Evolutionary conservation across 1,139 yeast species (phyloP).

Genomic region (Magnusiomyces tetraspermus): DNA sequence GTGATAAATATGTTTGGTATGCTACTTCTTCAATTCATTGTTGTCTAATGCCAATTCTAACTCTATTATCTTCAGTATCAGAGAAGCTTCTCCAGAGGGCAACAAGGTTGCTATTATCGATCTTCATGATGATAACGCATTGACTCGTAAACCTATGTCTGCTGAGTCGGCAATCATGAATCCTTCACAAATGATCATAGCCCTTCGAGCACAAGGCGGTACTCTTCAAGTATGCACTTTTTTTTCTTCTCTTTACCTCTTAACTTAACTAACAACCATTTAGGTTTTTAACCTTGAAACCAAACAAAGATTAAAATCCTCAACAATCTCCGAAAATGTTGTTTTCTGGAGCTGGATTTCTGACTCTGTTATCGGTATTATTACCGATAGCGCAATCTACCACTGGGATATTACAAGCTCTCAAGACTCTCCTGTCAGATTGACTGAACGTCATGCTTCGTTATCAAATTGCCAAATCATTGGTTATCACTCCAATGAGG

Average conservation of each 20-base stretch:
- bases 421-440: slow-evolving; percentile 65
- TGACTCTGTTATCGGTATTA: slow-evolving; percentile 65
- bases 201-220: slow-evolving; percentile 92
- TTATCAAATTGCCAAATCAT: slow-evolving; percentile 81
- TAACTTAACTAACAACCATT: background rate
- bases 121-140: slow-evolving; percentile 62
- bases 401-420: slow-evolving; percentile 84
- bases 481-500: slow-evolving; percentile 75
- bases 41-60: background rate
- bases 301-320: slow-evolving; percentile 82
- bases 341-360: slow-evolving; percentile 94
- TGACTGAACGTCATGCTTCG: slow-evolving; percentile 77
- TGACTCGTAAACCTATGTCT: slow-evolving; percentile 82
- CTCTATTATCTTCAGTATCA: slow-evolving; percentile 44
- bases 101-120: slow-evolving; percentile 87
- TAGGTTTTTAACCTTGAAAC: slow-evolving; percentile 73
- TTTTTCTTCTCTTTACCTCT: background rate
- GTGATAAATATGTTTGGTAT: slow-evolving; percentile 68
- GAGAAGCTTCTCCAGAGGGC: slow-evolving; percentile 68
- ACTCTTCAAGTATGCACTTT: slow-evolving; percentile 51
- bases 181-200: slow-evolving; percentile 78
- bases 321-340: slow-evolving; percentile 79
- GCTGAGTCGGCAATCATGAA: slow-evolving; percentile 98
- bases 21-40: slow-evolving; percentile 14
- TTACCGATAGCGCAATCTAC: slow-evolving; percentile 66